Evolutionary conservation across 768 basidiomycete genomes (phyloP).

Genomic region (Steccherinum ochraceum): DNA sequence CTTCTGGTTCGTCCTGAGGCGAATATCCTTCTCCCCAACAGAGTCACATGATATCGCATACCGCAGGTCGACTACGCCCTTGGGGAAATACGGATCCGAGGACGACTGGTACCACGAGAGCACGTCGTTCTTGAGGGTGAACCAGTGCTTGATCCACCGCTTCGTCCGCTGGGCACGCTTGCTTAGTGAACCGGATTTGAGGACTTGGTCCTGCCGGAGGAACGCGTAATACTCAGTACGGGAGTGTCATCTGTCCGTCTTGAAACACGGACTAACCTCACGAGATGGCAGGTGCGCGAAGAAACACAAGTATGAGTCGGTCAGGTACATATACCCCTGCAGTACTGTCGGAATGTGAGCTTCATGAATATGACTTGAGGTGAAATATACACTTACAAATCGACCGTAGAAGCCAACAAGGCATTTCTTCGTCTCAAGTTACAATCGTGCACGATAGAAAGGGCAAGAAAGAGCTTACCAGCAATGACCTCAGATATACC

Average conservation of each 20-base stretch:
- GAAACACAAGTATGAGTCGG: slow-evolving; percentile 90
- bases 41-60: slow-evolving; percentile 90
- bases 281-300: slow-evolving; percentile 90
- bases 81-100: slow-evolving; percentile 97
- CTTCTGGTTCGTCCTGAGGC: slow-evolving; percentile 78
- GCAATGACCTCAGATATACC: slow-evolving; percentile 82
- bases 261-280: slow-evolving; percentile 49
- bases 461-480: slow-evolving; percentile 40
- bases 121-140: slow-evolving; percentile 91
- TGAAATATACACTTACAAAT: slow-evolving; percentile 55
- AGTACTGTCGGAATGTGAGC: slow-evolving; percentile 51
- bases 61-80: slow-evolving; percentile 91
- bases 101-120: slow-evolving; percentile 96
- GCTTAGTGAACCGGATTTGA: slow-evolving; percentile 86
- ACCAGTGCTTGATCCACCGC: slow-evolving; percentile 94
- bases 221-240: slow-evolving; percentile 6
- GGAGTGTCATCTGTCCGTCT: background rate
- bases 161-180: slow-evolving; percentile 89
- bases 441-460: background rate
- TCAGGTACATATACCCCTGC: slow-evolving; percentile 97
- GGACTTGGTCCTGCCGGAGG: slow-evolving; percentile 66
- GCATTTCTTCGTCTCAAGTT: slow-evolving; percentile 56
- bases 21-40: slow-evolving; percentile 70
- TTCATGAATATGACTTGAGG: slow-evolving; percentile 6
- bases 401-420: slow-evolving; percentile 88